Conservation (phyloP, 441 rosid species). For the Hura crepitans region DNA sequence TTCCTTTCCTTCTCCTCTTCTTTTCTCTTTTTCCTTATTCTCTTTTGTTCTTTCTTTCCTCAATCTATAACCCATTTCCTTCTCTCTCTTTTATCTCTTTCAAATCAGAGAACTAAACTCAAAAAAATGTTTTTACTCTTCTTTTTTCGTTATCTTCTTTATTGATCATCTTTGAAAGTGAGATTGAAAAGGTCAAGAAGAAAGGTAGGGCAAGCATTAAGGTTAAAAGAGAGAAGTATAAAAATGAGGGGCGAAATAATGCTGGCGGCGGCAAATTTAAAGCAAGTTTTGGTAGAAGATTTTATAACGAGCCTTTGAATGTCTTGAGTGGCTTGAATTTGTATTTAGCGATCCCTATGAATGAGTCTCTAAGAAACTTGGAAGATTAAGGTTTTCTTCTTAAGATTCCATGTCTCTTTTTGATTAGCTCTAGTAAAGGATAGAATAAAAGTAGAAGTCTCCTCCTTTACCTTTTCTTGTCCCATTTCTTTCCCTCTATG, state of each 20-base stretch:
- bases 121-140: too few relatives aligned
- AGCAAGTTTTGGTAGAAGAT: constrained; percentile 57
- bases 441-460: background rate
- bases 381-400: constrained; percentile 44
- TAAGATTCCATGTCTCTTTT: constrained; percentile 38
- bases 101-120: too few relatives aligned
- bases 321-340: constrained; percentile 62
- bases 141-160: too few relatives aligned
- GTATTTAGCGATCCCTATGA: constrained; percentile 52
- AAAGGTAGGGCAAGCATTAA: constrained; percentile 61
- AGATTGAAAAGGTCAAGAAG: constrained; percentile 77
- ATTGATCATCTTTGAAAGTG: constrained; percentile 69
- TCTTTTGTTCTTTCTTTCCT: too few relatives aligned
- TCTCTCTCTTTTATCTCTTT: too few relatives aligned
- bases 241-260: constrained; percentile 62
- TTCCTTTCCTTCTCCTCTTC: too few relatives aligned
- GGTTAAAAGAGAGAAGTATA: constrained; percentile 52
- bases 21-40: too few relatives aligned
- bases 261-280: constrained; percentile 62
- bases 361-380: constrained; percentile 45
- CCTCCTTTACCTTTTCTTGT: constrained; percentile 36
- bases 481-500: constrained; percentile 22
- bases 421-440: constrained; percentile 25
- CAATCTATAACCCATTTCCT: too few relatives aligned
- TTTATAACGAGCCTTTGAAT: constrained; percentile 49